These are phyloP conservation scores for Musa itinerans DNA, from an alignment of 176 grass and related monocot species.

Conservation along the genomic window DNA sequence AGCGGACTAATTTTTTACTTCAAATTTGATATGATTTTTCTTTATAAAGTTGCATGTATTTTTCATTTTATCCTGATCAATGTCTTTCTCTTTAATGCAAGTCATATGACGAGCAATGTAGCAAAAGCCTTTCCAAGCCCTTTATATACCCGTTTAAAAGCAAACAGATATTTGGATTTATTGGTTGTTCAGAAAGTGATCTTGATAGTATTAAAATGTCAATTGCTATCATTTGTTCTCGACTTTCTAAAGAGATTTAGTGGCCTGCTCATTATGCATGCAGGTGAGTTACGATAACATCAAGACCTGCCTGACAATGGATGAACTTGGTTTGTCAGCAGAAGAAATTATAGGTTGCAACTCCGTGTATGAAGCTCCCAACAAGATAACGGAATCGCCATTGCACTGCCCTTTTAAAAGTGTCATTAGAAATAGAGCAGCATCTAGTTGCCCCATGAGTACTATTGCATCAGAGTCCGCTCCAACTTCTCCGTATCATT, in stretches of 20 bases:
- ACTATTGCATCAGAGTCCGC: not conserved
- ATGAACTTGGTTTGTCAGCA: constrained; percentile 35
- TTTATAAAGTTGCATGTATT: not conserved
- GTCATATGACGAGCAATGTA: not conserved
- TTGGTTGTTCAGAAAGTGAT: too few species aligned
- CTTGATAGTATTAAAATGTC: not conserved
- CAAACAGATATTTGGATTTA: not conserved
- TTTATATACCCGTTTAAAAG: not conserved
- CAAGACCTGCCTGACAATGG: constrained; percentile 55
- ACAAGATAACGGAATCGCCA: constrained; percentile 9
- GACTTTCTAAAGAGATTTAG: not conserved
- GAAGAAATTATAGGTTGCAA: constrained; percentile 35
- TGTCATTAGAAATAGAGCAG: not conserved
- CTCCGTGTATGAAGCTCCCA: constrained; percentile 10
- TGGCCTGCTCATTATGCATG: not conserved
- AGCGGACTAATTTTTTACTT: not conserved
- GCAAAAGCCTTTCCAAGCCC: not conserved
- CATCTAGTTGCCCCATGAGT: not conserved
- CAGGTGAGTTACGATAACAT: constrained; percentile 80
- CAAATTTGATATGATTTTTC: not conserved
- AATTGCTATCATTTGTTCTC: not conserved
- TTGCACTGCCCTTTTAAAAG: not conserved
- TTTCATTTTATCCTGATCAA: not conserved
- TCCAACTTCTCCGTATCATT: not conserved
- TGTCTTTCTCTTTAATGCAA: not conserved